A percentile compares a stretch with the other conserved stretches of the same genome.
Conservation (phyloP, 1,139 yeast species). For the Yamadazyma songkhlaensis region DNA sequence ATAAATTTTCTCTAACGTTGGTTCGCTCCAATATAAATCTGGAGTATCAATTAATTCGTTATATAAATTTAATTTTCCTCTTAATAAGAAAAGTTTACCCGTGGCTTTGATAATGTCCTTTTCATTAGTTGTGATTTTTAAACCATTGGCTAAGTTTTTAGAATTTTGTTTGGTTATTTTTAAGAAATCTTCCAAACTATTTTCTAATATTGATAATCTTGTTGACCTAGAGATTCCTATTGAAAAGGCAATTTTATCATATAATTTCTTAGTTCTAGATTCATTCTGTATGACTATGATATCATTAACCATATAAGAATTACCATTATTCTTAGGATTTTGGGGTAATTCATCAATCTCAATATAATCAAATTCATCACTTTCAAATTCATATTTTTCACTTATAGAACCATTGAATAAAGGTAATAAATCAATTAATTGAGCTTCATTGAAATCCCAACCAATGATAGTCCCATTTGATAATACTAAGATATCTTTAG, state of each 20-base stretch:
- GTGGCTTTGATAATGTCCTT: constrained; percentile 66
- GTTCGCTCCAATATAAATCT: constrained; percentile 90
- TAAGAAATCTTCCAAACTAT: constrained; percentile 65
- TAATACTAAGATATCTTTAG: constrained; percentile 56
- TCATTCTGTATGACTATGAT: constrained; percentile 59
- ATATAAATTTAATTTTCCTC: constrained; percentile 81
- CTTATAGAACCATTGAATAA: constrained; percentile 28
- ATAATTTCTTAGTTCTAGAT: constrained; percentile 43
- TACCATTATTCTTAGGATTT: constrained; percentile 25
- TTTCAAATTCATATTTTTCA: constrained; percentile 54
- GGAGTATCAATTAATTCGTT: constrained; percentile 93
- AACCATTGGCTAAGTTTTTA: constrained; percentile 64
- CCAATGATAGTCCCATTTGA: constrained; percentile 76
- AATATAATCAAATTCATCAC: constrained; percentile 87
- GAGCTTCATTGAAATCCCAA: constrained; percentile 69
- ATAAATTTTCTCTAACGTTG: constrained; percentile 73
- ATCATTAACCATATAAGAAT: constrained; percentile 61
- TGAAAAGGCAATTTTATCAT: constrained; percentile 87
- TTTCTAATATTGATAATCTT: constrained; percentile 74
- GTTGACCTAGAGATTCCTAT: constrained; percentile 86
- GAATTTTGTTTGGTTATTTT: constrained; percentile 61
- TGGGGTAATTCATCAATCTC: constrained; percentile 38
- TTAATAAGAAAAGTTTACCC: constrained; percentile 66
- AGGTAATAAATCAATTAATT: constrained; percentile 49
- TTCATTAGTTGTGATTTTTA: constrained; percentile 53